These are phyloP conservation scores for Mortierella sp. DNA, from an alignment of 371 early-diverging fungal species.

Conservation along the genomic window DNA sequence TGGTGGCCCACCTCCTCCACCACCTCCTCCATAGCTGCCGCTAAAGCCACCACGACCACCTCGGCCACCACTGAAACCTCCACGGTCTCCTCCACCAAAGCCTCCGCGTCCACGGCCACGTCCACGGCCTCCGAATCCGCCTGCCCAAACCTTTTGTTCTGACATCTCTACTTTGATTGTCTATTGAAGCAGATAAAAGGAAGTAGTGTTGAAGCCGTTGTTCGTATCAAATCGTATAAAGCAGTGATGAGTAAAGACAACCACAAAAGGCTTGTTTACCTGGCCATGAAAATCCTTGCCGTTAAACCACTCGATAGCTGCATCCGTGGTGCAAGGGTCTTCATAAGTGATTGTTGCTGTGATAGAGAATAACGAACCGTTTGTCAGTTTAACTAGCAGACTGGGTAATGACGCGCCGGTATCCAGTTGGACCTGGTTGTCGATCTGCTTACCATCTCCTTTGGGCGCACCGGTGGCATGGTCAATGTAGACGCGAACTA, in stretches of 20 bases:
- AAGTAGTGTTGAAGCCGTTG: not conserved
- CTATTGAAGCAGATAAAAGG: conserved; percentile 17
- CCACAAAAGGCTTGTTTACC: conserved; percentile 10
- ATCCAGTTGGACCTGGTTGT: no score
- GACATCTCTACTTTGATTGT: conserved; percentile 72
- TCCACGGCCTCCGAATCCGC: conserved; percentile 49
- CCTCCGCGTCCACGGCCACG: conserved; percentile 42
- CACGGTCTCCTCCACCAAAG: conserved; percentile 29
- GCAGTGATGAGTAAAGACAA: not conserved
- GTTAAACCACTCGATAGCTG: conserved; percentile 78
- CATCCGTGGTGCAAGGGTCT: conserved; percentile 75
- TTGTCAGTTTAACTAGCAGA: not conserved
- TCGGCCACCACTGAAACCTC: conserved; percentile 24
- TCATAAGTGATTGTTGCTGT: conserved; percentile 79
- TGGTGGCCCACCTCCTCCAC: conserved; percentile 58
- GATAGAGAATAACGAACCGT: not conserved
- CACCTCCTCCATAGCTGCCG: conserved; percentile 50
- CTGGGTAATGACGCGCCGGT: no score
- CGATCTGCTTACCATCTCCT: conserved; percentile 68
- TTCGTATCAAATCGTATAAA: not conserved
- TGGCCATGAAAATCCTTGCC: conserved; percentile 59
- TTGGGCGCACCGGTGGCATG: conserved; percentile 69
- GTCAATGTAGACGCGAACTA: conserved; percentile 77
- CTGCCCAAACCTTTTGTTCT: conserved; percentile 61
- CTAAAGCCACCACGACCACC: conserved; percentile 24